A percentile compares a stretch with the other conserved stretches of the same genome.
phyloP scores from a whole-genome alignment of 2,329 filamentous ascomycete species.

The Paecilomyces sp. region DNA sequence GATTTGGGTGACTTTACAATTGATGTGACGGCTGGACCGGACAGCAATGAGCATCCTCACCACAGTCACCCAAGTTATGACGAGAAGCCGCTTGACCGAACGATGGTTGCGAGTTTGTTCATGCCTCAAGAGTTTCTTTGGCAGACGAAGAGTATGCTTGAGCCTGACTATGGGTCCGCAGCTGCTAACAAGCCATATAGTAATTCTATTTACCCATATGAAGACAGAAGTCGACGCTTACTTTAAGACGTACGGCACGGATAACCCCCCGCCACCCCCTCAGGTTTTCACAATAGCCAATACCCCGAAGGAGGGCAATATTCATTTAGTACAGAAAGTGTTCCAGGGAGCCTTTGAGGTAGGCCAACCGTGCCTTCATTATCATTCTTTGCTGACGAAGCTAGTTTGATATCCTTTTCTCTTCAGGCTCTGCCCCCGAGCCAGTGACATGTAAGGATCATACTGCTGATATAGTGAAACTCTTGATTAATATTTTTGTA shows the following conservation, averaged over 20 bases:
- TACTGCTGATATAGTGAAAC: neutral
- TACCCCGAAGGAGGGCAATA: slow-evolving; percentile 56
- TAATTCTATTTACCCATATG: slow-evolving; percentile 55
- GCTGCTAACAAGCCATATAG: slow-evolving; percentile 17
- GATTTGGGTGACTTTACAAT: slow-evolving; percentile 75
- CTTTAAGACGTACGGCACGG: slow-evolving; percentile 52
- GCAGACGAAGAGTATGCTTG: slow-evolving; percentile 65
- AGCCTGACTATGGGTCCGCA: neutral
- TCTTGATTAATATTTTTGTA: slow-evolving; percentile 7
- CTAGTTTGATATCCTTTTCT: slow-evolving; percentile 84
- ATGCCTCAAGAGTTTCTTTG: slow-evolving; percentile 65
- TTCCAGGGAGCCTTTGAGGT: slow-evolving; percentile 79
- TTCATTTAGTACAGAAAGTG: slow-evolving; percentile 84
- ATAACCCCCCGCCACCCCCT: slow-evolving; percentile 71
- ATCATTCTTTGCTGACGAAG: slow-evolving; percentile 1
- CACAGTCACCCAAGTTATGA: slow-evolving; percentile 57
- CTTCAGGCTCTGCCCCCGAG: slow-evolving; percentile 60
- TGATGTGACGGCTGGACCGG: slow-evolving; percentile 64
- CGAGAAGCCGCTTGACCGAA: slow-evolving; percentile 66
- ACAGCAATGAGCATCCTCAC: slow-evolving; percentile 51
- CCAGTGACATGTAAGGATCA: slow-evolving; percentile 43
- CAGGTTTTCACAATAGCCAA: slow-evolving; percentile 76
- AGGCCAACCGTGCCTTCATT: slow-evolving; percentile 6
- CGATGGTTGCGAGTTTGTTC: slow-evolving; percentile 65
- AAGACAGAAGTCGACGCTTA: slow-evolving; percentile 58